Percentiles rank a stretch among this genome's conserved stretches.
These are phyloP conservation scores for Emmonsiellopsis sp. DNA, from an alignment of 2,329 filamentous ascomycete genomes.

Conservation along the genomic window DNA sequence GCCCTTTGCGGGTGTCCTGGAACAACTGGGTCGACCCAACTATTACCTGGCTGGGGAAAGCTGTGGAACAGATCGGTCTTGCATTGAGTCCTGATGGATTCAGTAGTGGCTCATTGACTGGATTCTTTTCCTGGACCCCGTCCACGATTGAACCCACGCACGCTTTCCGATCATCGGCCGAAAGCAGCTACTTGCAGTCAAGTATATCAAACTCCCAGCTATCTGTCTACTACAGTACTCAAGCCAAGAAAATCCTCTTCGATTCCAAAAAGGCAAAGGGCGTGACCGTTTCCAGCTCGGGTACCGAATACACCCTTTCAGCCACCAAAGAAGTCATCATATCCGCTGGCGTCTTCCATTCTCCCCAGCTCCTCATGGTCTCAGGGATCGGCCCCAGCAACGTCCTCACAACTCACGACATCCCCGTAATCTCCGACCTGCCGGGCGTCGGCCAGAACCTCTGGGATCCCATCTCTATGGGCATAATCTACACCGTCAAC, in stretches of 20 bases:
- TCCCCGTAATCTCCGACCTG: constrained; percentile 18
- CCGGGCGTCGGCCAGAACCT: constrained; percentile 30
- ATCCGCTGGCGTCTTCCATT: constrained; percentile 44
- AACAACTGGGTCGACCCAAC: constrained; percentile 32
- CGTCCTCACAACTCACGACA: constrained; percentile 16
- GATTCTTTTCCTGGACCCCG: constrained; percentile 24
- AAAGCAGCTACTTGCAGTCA: constrained; percentile 26
- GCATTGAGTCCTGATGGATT: constrained; percentile 24
- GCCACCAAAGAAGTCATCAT: constrained; percentile 43
- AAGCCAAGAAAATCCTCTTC: constrained; percentile 41
- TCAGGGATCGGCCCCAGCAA: constrained; percentile 38
- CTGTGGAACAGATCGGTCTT: constrained; percentile 34
- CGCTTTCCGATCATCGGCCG: constrained; percentile 40
- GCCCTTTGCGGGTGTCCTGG: constrained; percentile 35
- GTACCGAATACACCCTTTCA: constrained; percentile 36
- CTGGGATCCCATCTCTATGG: constrained; percentile 25
- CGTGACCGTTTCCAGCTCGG: constrained; percentile 36
- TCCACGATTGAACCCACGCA: constrained; percentile 42
- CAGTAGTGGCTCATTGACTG: constrained; percentile 33
- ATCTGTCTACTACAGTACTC: constrained; percentile 32
- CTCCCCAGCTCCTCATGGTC: constrained; percentile 45
- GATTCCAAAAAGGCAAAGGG: constrained; percentile 38
- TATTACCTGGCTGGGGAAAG: constrained; percentile 29
- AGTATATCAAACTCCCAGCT: constrained; percentile 22
- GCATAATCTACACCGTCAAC: constrained; percentile 19